A percentile compares a stretch with the other conserved stretches of the same genome.
These are phyloP conservation scores for Globisporangium nagaii DNA, from an alignment of 352 stramenopile species.

Conservation along the genomic window DNA sequence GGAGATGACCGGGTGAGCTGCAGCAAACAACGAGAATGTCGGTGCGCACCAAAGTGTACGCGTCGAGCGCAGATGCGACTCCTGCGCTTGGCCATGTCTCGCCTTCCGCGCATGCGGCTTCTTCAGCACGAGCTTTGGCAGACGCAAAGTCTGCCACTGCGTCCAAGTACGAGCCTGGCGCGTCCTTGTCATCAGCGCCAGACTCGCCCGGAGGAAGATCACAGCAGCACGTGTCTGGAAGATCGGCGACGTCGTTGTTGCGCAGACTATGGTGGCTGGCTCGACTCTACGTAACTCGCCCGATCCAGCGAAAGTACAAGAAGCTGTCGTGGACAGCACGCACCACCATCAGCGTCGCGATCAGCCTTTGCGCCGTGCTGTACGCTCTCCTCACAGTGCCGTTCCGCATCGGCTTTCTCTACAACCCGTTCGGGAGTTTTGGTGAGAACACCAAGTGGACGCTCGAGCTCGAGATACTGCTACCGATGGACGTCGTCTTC, in stretches of 20 bases:
- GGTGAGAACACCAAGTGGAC: slow-evolving; percentile 25
- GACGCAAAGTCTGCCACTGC: neutral
- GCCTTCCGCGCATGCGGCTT: neutral
- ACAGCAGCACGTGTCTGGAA: neutral
- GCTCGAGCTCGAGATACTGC: slow-evolving; percentile 34
- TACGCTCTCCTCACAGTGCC: slow-evolving; percentile 59
- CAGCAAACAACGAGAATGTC: slow-evolving; percentile 5
- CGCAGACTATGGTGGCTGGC: slow-evolving; percentile 1
- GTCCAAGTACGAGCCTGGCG: neutral
- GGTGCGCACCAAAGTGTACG: slow-evolving; percentile 11
- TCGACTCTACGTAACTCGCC: slow-evolving; percentile 16
- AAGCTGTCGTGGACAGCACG: slow-evolving; percentile 38
- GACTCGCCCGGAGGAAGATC: neutral
- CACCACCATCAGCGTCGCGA: slow-evolving; percentile 22
- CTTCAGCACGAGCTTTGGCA: neutral
- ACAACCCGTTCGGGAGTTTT: slow-evolving; percentile 33
- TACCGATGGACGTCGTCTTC: slow-evolving; percentile 25
- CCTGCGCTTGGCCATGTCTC: neutral
- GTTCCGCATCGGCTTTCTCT: slow-evolving; percentile 65
- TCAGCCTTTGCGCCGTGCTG: slow-evolving; percentile 22
- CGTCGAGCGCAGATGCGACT: neutral
- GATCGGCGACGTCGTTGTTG: neutral
- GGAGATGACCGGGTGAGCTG: no score
- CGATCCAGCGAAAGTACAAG: slow-evolving; percentile 25
- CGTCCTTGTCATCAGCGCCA: no score